A percentile compares a stretch with the other conserved stretches of the same genome.
Evolutionary conservation across 2,329 filamentous ascomycete species (phyloP).

Genomic region (Sporothrix variecibatus): DNA sequence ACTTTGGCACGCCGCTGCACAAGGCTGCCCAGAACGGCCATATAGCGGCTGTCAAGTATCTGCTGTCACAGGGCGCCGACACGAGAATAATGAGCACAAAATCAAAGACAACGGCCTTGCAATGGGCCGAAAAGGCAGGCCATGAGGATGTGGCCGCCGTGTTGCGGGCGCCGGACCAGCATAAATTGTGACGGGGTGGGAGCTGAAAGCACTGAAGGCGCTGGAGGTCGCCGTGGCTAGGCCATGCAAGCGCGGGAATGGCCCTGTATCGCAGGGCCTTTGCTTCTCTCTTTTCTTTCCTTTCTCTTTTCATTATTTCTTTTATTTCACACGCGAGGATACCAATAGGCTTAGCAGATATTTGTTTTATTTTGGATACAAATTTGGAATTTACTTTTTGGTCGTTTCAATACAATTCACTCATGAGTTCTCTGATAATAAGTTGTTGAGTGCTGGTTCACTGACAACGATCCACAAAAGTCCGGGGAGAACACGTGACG

Average conservation of each 20-base stretch:
- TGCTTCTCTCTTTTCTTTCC: not conserved
- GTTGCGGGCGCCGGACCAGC: slow-evolving; percentile 39
- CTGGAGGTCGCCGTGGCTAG: not conserved
- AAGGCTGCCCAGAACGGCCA: not conserved
- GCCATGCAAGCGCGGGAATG: not conserved
- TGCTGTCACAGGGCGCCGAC: slow-evolving; percentile 12
- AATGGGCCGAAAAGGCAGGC: slow-evolving; percentile 6
- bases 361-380: not conserved
- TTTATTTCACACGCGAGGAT: not conserved
- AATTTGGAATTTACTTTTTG: not conserved
- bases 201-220: not conserved
- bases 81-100: not conserved
- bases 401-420: not conserved
- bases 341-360: not conserved
- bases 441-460: too few species aligned
- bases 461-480: too few species aligned
- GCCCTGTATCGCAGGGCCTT: not conserved
- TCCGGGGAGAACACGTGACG: not conserved
- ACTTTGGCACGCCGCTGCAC: slow-evolving; percentile 9
- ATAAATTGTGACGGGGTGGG: not conserved
- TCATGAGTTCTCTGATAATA: too few species aligned
- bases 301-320: not conserved
- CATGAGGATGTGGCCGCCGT: not conserved
- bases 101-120: slow-evolving; percentile 1
- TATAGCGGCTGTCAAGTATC: not conserved